These are phyloP conservation scores for Chloranthus sessilifolius DNA, from an alignment of 164 flowering plant genomes.

Conservation along the genomic window DNA sequence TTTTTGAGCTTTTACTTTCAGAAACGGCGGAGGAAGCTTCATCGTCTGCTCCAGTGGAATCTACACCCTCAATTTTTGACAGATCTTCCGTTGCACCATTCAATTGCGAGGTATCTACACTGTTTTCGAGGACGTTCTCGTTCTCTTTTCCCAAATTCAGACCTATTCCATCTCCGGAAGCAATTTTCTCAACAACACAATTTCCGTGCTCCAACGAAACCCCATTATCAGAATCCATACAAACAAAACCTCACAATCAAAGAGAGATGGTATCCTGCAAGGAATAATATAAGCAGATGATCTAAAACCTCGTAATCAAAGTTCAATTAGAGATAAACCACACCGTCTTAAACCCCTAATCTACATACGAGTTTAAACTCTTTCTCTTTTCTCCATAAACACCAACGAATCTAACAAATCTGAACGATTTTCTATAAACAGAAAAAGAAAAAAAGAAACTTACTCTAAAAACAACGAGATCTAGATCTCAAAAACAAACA, in stretches of 20 bases:
- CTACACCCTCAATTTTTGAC: slow-evolving; percentile 13
- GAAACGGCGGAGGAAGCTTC: slow-evolving; percentile 16
- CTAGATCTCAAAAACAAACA: no score
- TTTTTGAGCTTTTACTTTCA: slow-evolving; percentile 28
- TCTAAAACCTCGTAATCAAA: not conserved
- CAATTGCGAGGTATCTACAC: slow-evolving; percentile 13
- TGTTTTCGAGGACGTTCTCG: slow-evolving; percentile 16
- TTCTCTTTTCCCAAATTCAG: slow-evolving; percentile 25
- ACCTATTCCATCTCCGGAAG: slow-evolving; percentile 22
- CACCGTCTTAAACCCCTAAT: not conserved
- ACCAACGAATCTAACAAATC: not conserved
- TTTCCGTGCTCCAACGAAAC: slow-evolving; percentile 27
- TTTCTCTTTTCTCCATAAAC: not conserved
- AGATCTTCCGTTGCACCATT: slow-evolving; percentile 20
- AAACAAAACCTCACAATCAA: not conserved
- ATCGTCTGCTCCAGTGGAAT: slow-evolving; percentile 13
- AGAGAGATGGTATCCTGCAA: not conserved
- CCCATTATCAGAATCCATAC: slow-evolving; percentile 48
- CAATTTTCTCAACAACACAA: slow-evolving; percentile 11
- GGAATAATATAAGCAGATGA: not conserved
- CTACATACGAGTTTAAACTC: no score
- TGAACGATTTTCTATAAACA: not conserved
- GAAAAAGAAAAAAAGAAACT: not conserved
- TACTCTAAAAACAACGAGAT: no score
- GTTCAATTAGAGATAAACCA: not conserved